A percentile compares a stretch with the other conserved stretches of the same genome.
These are phyloP conservation scores for Phoenix dactylifera DNA, from an alignment of 176 grass and related monocot genomes.

Conservation along the genomic window DNA sequence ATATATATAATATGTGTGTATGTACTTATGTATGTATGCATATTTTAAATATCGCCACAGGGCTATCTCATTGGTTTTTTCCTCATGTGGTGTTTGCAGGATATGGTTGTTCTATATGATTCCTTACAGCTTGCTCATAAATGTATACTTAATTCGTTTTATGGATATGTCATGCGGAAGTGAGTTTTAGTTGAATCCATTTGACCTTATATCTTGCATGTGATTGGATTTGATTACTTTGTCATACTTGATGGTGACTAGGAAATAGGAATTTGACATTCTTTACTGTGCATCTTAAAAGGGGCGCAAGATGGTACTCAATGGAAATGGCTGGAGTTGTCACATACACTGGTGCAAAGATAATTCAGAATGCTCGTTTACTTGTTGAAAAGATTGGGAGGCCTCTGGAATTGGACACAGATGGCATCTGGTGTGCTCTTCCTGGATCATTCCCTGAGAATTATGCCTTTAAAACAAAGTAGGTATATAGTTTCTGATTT, in stretches of 20 bases:
- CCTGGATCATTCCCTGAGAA: slow-evolving; percentile 95
- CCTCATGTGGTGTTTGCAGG: slow-evolving; percentile 41
- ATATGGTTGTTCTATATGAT: slow-evolving; percentile 98
- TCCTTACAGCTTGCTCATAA: slow-evolving; percentile 98
- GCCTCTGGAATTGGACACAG: slow-evolving; percentile 93
- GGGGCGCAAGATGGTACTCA: slow-evolving; percentile 99
- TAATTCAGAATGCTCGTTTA: slow-evolving; percentile 89
- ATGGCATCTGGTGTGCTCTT: slow-evolving; percentile 98
- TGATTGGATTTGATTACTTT: too few species aligned
- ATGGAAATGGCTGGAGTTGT: slow-evolving; percentile 99
- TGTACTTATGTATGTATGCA: too few species aligned
- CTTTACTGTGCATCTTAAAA: slow-evolving; percentile 31
- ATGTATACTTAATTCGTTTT: slow-evolving; percentile 98
- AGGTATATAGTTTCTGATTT: slow-evolving; percentile 17
- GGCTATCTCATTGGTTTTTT: slow-evolving; percentile 20
- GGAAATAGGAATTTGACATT: not conserved
- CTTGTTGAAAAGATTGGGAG: slow-evolving; percentile 96
- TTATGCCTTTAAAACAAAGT: slow-evolving; percentile 88
- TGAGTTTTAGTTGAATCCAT: slow-evolving; percentile 35
- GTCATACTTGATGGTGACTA: too few species aligned
- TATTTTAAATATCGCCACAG: slow-evolving; percentile 16
- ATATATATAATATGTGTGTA: too few species aligned
- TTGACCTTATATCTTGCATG: not conserved
- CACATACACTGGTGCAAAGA: slow-evolving; percentile 96
- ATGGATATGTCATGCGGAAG: slow-evolving; percentile 99